These are phyloP conservation scores for Nannizzia gypsea DNA, from an alignment of 2,329 filamentous ascomycete species.

Conservation along the genomic window DNA sequence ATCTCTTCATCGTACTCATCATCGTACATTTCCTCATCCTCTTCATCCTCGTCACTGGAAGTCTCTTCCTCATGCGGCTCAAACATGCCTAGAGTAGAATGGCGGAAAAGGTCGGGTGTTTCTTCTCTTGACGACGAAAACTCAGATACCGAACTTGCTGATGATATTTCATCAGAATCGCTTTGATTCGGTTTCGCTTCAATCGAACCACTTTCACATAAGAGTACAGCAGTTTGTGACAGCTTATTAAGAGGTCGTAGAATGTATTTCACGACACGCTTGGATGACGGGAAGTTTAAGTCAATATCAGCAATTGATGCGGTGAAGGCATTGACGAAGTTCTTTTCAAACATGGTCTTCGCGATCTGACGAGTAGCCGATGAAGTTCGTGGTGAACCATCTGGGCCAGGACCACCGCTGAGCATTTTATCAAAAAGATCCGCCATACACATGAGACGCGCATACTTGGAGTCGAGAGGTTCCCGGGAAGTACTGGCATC, in stretches of 20 bases:
- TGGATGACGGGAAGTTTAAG: slow-evolving; percentile 84
- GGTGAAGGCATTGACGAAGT: slow-evolving; percentile 79
- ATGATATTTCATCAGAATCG: slow-evolving; percentile 78
- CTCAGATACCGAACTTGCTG: slow-evolving; percentile 79
- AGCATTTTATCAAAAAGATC: slow-evolving; percentile 92
- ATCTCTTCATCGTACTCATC: slow-evolving; percentile 82
- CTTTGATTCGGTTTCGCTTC: slow-evolving; percentile 54
- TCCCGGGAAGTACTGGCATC: slow-evolving; percentile 72
- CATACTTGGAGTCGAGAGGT: slow-evolving; percentile 71
- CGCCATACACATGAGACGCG: slow-evolving; percentile 71
- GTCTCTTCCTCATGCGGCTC: slow-evolving; percentile 72
- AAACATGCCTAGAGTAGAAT: slow-evolving; percentile 89
- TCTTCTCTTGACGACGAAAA: slow-evolving; percentile 79
- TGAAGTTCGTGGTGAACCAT: slow-evolving; percentile 34
- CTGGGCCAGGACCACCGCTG: slow-evolving; percentile 60
- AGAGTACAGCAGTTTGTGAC: slow-evolving; percentile 71
- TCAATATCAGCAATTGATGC: slow-evolving; percentile 90
- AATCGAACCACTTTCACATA: slow-evolving; percentile 72
- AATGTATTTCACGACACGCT: slow-evolving; percentile 92
- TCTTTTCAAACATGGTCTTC: slow-evolving; percentile 97
- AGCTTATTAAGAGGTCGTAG: slow-evolving; percentile 77
- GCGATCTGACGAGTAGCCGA: slow-evolving; percentile 71
- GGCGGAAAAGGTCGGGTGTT: slow-evolving; percentile 92
- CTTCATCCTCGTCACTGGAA: slow-evolving; percentile 56
- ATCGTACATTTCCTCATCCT: slow-evolving; percentile 87